Base-by-base conservation (phyloP, 352 stramenopile species). In the Blastocystis sp. region DNA sequence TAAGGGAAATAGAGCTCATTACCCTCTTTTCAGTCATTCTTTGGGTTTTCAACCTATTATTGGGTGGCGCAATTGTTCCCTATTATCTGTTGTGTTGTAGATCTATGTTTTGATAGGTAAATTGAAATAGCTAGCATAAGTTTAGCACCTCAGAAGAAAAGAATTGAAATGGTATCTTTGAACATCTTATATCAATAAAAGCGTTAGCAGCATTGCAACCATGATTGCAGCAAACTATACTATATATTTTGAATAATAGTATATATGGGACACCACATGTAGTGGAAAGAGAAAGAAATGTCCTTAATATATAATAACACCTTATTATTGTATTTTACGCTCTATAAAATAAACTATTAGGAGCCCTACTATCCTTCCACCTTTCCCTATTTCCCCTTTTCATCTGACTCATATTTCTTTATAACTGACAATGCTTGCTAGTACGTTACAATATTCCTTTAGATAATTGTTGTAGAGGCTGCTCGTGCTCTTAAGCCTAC, bases 401-500 rank as follows among this genome's bases (percentile, higher is more conserved):
- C 19, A 35, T 78, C n/a, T 56, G 21, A 21, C n/a, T 19, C 27
- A 54, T n/a, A 58, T n/a, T 57, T 58, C 32, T 78, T 78, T 56
- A n/a, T 49, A 19, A 16, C 66, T 51, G 7, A 12, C 27, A 29
- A 78, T 57, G 32, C 66, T 78, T 57, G 43, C 66, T 51, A 58
- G 66, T 78, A 57, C 14, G 7, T 11, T 27, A 19, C 19, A 14
- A 58, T 6, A 19, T 51, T 27, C n/a, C 6, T 29, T 0, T 7
- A 7, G 21, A 58, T 27, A 78, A 39, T 32, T 9, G 51, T 24
- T 27, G 21, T 80, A 80, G 69, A 80, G 69, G 49, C 43, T 35
- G 39, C 46, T 80, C 32, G 46, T 19, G 29, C 43, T 61, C 16
- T 61, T 37, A 80, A 61, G 43, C 69, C 69, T 61, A 49, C 69